These are phyloP conservation scores for Lycium barbarum DNA, from an alignment of 257 asterid genomes.

Conservation along the genomic window DNA sequence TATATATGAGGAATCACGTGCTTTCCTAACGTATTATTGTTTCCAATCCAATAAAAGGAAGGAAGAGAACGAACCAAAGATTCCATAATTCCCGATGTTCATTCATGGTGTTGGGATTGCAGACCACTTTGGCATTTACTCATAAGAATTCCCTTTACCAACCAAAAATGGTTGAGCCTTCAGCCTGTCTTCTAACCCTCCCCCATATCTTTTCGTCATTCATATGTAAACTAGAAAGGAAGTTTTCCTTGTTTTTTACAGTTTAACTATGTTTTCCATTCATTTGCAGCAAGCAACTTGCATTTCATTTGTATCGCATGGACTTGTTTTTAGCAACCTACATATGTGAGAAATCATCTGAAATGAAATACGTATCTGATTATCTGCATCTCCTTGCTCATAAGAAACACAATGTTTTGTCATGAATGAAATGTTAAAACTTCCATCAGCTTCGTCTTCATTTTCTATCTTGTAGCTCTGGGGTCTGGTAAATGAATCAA, in stretches of 20 bases:
- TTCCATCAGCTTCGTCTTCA: slow-evolving; percentile 4
- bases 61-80: background rate
- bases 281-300: background rate
- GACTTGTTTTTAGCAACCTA: slow-evolving; percentile 8
- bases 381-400: background rate
- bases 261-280: background rate
- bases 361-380: background rate
- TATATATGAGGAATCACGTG: background rate
- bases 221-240: background rate
- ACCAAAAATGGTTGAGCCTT: background rate
- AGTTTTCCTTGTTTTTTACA: background rate
- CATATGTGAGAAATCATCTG: slow-evolving; percentile 25
- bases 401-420: background rate
- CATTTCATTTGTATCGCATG: background rate
- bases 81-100: background rate
- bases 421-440: background rate
- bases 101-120: slow-evolving; percentile 6
- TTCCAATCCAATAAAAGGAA: background rate
- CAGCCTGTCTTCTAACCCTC: background rate
- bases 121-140: slow-evolving; percentile 16
- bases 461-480: background rate
- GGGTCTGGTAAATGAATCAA: slow-evolving; percentile 8
- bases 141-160: background rate
- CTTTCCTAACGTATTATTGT: background rate
- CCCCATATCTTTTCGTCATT: background rate